Conservation (phyloP, 768 basidiomycete genomes). For the Tylopilus sp. region DNA sequence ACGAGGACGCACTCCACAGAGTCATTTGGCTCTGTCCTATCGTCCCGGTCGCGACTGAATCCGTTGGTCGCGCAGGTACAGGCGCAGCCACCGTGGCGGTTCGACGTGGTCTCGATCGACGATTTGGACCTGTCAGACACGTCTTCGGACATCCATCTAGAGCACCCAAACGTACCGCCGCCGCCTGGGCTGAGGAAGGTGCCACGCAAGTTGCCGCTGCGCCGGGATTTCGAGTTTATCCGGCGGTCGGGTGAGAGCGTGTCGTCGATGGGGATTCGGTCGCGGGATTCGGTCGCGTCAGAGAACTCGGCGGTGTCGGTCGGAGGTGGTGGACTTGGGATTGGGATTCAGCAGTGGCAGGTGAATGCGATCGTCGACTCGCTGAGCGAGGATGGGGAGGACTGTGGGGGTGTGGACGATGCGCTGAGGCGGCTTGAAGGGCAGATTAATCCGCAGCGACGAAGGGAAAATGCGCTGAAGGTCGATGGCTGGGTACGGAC, state of each 20-base stretch:
- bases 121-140: conserved; percentile 79
- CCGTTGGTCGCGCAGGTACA: conserved; percentile 34
- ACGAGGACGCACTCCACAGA: conserved; percentile 33
- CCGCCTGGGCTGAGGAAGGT: conserved; percentile 55
- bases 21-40: conserved; percentile 32
- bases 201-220: conserved; percentile 60
- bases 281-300: conserved; percentile 57
- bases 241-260: conserved; percentile 65
- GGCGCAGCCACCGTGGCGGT: conserved; percentile 49
- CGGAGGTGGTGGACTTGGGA: conserved; percentile 37
- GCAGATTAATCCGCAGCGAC: conserved; percentile 70
- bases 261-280: conserved; percentile 75
- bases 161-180: conserved; percentile 30
- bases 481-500: conserved; percentile 80
- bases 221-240: conserved; percentile 81
- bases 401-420: conserved; percentile 78
- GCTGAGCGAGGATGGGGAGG: conserved; percentile 69
- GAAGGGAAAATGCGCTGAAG: conserved; percentile 68
- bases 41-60: conserved; percentile 28
- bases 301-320: conserved; percentile 35
- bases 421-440: conserved; percentile 82
- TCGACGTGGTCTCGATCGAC: conserved; percentile 75
- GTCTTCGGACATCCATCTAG: conserved; percentile 52
- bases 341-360: conserved; percentile 74
- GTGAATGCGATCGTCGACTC: conserved; percentile 74